These are phyloP conservation scores for Coffea canephora DNA, from an alignment of 257 asterid genomes.

Conservation along the genomic window DNA sequence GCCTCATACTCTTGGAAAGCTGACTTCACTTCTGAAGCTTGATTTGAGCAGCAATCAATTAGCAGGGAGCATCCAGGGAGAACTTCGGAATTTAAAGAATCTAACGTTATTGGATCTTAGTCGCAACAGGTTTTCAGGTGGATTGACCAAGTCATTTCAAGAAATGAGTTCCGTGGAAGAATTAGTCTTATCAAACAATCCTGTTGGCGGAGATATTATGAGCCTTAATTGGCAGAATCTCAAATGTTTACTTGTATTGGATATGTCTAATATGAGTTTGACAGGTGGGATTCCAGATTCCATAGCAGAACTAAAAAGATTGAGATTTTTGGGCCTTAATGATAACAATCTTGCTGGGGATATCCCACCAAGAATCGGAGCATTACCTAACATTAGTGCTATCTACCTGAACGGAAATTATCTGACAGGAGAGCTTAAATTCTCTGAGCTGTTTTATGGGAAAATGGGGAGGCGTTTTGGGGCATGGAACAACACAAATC, in stretches of 20 bases:
- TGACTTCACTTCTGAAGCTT: slow-evolving; percentile 68
- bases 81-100: slow-evolving; percentile 46
- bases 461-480: slow-evolving; percentile 83
- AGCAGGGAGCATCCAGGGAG: slow-evolving; percentile 49
- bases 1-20: slow-evolving; percentile 53
- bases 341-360: slow-evolving; percentile 69
- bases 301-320: slow-evolving; percentile 42
- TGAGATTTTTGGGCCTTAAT: slow-evolving; percentile 75
- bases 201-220: slow-evolving; percentile 60
- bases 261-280: slow-evolving; percentile 69
- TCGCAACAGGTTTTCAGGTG: slow-evolving; percentile 59
- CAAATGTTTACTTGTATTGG: slow-evolving; percentile 47
- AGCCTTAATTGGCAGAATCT: slow-evolving; percentile 49
- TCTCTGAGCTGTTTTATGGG: slow-evolving; percentile 56
- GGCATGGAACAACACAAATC: slow-evolving; percentile 81
- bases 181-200: slow-evolving; percentile 72
- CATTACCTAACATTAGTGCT: slow-evolving; percentile 58
- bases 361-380: slow-evolving; percentile 50
- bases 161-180: slow-evolving; percentile 65
- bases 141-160: slow-evolving; percentile 50
- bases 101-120: slow-evolving; percentile 78
- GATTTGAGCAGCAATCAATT: slow-evolving; percentile 64
- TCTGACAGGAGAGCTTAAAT: slow-evolving; percentile 73
- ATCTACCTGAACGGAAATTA: slow-evolving; percentile 78
- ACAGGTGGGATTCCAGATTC: slow-evolving; percentile 76